Evolutionary conservation across 2,329 filamentous ascomycete genomes (phyloP).

Genomic region (Fusarium albosuccineum): DNA sequence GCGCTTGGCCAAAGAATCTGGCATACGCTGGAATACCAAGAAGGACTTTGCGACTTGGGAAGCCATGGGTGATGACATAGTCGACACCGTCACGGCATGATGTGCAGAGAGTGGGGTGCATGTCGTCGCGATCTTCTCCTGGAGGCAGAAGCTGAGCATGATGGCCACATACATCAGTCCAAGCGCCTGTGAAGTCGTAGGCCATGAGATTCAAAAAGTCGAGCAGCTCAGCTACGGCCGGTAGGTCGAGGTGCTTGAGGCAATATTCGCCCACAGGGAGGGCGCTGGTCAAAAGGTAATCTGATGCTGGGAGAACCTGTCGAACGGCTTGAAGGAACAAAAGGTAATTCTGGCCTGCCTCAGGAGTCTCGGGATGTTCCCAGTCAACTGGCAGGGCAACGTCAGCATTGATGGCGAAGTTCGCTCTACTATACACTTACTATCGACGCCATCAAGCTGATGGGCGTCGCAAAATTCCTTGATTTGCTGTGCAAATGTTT

Average conservation of each 20-base stretch:
- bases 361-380: slow-evolving; percentile 71
- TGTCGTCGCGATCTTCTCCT: slow-evolving; percentile 34
- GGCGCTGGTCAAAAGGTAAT: slow-evolving; percentile 71
- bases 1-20: slow-evolving; percentile 69
- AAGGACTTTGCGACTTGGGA: slow-evolving; percentile 69
- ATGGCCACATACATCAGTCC: slow-evolving; percentile 71
- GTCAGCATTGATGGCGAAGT: background rate
- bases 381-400: slow-evolving; percentile 68
- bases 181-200: slow-evolving; percentile 76
- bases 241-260: slow-evolving; percentile 70
- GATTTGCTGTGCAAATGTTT: slow-evolving; percentile 68
- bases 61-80: slow-evolving; percentile 66
- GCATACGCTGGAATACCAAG: slow-evolving; percentile 75
- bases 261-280: slow-evolving; percentile 74
- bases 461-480: slow-evolving; percentile 68
- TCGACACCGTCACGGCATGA: slow-evolving; percentile 69
- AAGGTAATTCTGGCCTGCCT: slow-evolving; percentile 70
- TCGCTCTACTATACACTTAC: slow-evolving; percentile 51
- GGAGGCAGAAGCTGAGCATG: slow-evolving; percentile 72
- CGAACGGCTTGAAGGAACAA: slow-evolving; percentile 68
- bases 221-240: slow-evolving; percentile 63
- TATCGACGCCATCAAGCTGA: slow-evolving; percentile 73
- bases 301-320: slow-evolving; percentile 64
- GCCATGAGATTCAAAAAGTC: slow-evolving; percentile 77
- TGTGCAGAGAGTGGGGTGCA: slow-evolving; percentile 46